Conservation (phyloP, 2,329 filamentous ascomycete species). For the Cytospora schulzeri region DNA sequence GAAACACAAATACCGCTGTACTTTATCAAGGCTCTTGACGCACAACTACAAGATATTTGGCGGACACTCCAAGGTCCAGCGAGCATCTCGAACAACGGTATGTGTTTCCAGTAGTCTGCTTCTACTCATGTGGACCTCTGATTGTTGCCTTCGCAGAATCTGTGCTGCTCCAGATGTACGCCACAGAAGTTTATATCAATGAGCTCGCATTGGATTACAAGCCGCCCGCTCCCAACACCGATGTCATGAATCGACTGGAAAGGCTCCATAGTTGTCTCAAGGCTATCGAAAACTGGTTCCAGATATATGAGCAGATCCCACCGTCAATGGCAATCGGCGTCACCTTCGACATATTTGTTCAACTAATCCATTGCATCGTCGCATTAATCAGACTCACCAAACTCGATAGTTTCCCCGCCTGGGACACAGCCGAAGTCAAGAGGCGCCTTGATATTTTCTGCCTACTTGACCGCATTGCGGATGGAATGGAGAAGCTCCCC, state of each 20-base stretch:
- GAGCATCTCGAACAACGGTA: slow-evolving; percentile 31
- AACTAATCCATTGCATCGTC: slow-evolving; percentile 39
- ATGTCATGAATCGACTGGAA: slow-evolving; percentile 27
- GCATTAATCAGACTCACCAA: slow-evolving; percentile 38
- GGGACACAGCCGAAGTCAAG: slow-evolving; percentile 40
- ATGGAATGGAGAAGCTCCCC: slow-evolving; percentile 9
- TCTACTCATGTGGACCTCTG: slow-evolving; percentile 13
- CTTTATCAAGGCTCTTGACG: slow-evolving; percentile 32
- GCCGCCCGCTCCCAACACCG: slow-evolving; percentile 12
- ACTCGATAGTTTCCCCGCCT: slow-evolving; percentile 40
- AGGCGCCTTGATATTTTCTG: slow-evolving; percentile 39
- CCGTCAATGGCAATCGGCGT: slow-evolving; percentile 36
- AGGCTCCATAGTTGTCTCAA: slow-evolving; percentile 36
- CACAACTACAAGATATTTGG: slow-evolving; percentile 33
- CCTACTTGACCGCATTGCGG: slow-evolving; percentile 33
- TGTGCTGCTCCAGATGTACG: slow-evolving; percentile 39
- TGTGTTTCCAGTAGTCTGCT: not conserved
- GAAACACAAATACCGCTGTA: slow-evolving; percentile 29
- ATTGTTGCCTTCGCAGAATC: not conserved
- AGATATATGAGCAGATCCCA: slow-evolving; percentile 37
- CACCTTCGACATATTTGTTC: slow-evolving; percentile 39
- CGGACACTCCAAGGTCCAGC: slow-evolving; percentile 29
- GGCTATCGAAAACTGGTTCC: slow-evolving; percentile 39
- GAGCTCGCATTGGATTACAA: slow-evolving; percentile 36
- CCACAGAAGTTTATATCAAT: slow-evolving; percentile 42